Evolutionary conservation across 2,329 filamentous ascomycete species (phyloP).

Genomic region (Curvularia eragrostidis): DNA sequence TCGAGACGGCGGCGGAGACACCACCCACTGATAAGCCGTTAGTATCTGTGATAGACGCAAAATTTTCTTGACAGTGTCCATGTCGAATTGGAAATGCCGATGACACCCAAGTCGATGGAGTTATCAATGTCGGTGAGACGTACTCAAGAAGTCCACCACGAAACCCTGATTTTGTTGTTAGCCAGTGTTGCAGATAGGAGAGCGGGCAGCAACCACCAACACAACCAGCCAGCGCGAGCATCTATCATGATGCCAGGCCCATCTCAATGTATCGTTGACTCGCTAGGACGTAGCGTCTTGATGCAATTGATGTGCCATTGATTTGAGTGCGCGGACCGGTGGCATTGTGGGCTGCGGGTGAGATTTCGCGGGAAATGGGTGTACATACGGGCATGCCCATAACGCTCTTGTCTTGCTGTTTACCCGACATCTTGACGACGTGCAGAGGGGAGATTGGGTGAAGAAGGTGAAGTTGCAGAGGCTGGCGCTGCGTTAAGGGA

Average conservation of each 20-base stretch:
- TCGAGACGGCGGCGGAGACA: conserved; percentile 99
- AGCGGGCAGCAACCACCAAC: conserved; percentile 24
- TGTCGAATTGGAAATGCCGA: conserved; percentile 29
- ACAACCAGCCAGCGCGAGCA: conserved; percentile 24
- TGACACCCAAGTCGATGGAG: conserved; percentile 33
- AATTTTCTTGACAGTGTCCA: conserved; percentile 15
- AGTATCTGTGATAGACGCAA: conserved; percentile 43
- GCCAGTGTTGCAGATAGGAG: conserved; percentile 30
- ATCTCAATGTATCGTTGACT: conserved; percentile 29
- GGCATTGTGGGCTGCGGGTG: conserved; percentile 25
- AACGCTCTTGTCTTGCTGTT: conserved; percentile 34
- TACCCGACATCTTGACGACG: conserved; percentile 21
- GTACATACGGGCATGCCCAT: conserved; percentile 57
- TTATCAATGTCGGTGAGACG: conserved; percentile 55
- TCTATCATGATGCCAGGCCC: conserved; percentile 26
- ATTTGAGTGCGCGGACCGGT: conserved; percentile 15
- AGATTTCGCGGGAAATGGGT: conserved; percentile 6
- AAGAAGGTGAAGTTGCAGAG: conserved; percentile 28
- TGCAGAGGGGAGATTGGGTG: conserved; percentile 31
- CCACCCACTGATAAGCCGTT: conserved; percentile 78
- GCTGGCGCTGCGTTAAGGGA: conserved; percentile 27
- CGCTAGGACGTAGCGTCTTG: conserved; percentile 24
- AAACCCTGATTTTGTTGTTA: conserved; percentile 70
- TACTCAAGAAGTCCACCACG: conserved; percentile 99
- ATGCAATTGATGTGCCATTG: conserved; percentile 41